These are phyloP conservation scores for Cryptosporidium baileyi DNA, from an alignment of 169 alveolate species.

Conservation along the genomic window DNA sequence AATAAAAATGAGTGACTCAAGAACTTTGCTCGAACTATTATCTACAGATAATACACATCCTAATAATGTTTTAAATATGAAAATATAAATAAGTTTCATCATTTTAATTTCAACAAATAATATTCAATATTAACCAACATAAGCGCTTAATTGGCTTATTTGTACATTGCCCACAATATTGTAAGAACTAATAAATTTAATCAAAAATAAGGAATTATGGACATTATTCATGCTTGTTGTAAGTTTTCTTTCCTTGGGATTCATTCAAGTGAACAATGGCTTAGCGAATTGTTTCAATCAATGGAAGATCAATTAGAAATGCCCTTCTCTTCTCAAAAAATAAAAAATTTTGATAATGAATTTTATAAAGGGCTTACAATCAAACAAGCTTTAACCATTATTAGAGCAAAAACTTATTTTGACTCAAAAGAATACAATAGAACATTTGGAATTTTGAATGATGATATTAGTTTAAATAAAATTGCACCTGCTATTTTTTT, in stretches of 20 bases:
- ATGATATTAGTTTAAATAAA: neutral
- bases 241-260: constrained; percentile 47
- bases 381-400: neutral
- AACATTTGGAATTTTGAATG: constrained; percentile 17
- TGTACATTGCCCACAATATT: no score
- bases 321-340: no score
- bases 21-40: neutral
- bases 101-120: no score
- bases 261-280: constrained; percentile 39
- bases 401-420: constrained; percentile 36
- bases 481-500: constrained; percentile 4
- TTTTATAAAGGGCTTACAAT: neutral
- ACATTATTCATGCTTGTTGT: constrained; percentile 10
- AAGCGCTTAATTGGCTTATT: no score
- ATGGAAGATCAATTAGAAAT: no score
- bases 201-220: constrained; percentile 1
- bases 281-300: constrained; percentile 18
- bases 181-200: neutral
- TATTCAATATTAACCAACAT: no score
- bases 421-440: constrained; percentile 37
- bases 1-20: constrained; percentile 39
- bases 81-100: no score
- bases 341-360: neutral
- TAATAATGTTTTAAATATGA: neutral
- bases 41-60: neutral